Evolutionary conservation across 2,329 filamentous ascomycete genomes (phyloP).

Genomic region (Diaporthe destruens): DNA sequence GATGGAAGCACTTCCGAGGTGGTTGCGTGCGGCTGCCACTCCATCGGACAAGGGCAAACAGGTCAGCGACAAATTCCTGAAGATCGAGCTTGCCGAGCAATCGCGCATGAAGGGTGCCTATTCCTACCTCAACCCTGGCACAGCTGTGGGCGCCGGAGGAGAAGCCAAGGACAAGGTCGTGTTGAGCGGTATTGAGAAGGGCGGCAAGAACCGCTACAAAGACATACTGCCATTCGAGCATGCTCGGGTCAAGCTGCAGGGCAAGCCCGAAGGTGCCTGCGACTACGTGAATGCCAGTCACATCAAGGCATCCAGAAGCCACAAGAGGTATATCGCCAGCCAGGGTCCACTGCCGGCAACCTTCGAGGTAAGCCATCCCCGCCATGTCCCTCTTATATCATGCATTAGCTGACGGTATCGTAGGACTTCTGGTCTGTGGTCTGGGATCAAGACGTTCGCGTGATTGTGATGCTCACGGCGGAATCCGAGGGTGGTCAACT

Average conservation of each 20-base stretch:
- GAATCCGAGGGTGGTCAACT: slow-evolving; percentile 93
- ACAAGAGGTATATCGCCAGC: slow-evolving; percentile 95
- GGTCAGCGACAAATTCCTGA: slow-evolving; percentile 85
- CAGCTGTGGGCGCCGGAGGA: slow-evolving; percentile 46
- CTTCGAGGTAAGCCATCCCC: slow-evolving; percentile 76
- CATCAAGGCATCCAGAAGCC: slow-evolving; percentile 81
- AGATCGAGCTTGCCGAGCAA: slow-evolving; percentile 87
- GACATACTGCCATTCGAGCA: slow-evolving; percentile 98
- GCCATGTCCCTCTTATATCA: not conserved
- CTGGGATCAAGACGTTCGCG: slow-evolving; percentile 95
- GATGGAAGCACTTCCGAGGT: slow-evolving; percentile 72
- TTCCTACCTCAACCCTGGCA: slow-evolving; percentile 61
- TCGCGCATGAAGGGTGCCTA: slow-evolving; percentile 90
- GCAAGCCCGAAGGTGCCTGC: slow-evolving; percentile 75
- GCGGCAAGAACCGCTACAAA: slow-evolving; percentile 96
- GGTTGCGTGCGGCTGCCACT: slow-evolving; percentile 79
- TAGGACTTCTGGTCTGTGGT: slow-evolving; percentile 98
- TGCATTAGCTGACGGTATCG: slow-evolving; percentile 44
- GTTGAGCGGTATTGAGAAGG: slow-evolving; percentile 93
- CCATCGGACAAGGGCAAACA: slow-evolving; percentile 79
- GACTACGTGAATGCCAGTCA: slow-evolving; percentile 98
- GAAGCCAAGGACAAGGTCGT: slow-evolving; percentile 63
- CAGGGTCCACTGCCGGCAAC: slow-evolving; percentile 94
- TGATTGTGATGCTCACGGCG: slow-evolving; percentile 96
- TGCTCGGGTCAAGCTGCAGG: slow-evolving; percentile 83